phyloP scores from a whole-genome alignment of 2,329 filamentous ascomycete species.

The Ascochyta lentis region DNA sequence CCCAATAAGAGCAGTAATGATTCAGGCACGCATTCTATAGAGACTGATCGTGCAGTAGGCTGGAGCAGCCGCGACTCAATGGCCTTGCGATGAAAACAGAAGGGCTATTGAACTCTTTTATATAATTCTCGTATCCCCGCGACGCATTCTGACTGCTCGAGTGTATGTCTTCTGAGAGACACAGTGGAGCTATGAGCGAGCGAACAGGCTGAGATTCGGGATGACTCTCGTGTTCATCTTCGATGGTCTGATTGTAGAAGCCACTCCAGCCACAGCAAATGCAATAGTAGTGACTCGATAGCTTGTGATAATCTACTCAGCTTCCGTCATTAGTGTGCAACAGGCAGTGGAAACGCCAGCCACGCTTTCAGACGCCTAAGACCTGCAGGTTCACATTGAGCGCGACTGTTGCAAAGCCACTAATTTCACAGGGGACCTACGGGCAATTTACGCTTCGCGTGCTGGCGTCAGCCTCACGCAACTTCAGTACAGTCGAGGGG shows the following conservation, averaged over 20 bases:
- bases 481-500: background rate
- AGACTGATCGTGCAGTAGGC: background rate
- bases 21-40: background rate
- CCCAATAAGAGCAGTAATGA: background rate
- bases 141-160: background rate
- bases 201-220: background rate
- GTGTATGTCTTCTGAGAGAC: background rate
- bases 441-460: background rate
- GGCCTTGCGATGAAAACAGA: background rate
- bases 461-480: background rate
- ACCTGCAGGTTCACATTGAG: background rate
- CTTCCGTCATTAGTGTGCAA: background rate
- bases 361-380: background rate
- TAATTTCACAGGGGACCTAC: background rate
- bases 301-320: background rate
- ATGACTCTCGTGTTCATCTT: background rate
- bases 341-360: background rate
- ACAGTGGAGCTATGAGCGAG: background rate
- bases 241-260: background rate
- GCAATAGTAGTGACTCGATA: background rate
- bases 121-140: background rate
- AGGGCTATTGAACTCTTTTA: background rate
- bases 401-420: background rate
- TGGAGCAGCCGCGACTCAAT: background rate
- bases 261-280: background rate